Conservation (phyloP, 176 grass and related monocot genomes). For the Metroxylon sagu region DNA sequence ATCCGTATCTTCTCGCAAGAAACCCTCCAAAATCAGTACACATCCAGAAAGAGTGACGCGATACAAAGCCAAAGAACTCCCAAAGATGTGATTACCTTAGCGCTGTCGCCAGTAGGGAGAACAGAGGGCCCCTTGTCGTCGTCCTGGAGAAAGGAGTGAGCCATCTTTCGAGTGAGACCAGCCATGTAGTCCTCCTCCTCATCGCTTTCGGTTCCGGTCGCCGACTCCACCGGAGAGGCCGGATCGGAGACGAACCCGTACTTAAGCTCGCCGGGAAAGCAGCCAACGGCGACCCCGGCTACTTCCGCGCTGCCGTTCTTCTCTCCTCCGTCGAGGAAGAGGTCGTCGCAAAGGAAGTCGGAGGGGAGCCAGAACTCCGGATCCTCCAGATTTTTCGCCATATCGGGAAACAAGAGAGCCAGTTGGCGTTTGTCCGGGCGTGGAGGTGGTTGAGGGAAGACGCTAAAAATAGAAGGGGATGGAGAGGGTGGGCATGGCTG, state of each 20-base stretch:
- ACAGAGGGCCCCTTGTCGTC: conserved; percentile 13
- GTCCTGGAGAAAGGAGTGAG: conserved; percentile 23
- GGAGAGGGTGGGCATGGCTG: no score
- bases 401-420: neutral
- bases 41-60: neutral
- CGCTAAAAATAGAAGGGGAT: no score
- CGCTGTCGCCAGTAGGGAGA: neutral
- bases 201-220: conserved; percentile 8
- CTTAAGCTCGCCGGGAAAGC: neutral
- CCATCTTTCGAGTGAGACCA: conserved; percentile 26
- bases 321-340: neutral
- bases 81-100: conserved; percentile 6
- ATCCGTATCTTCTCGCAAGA: conserved; percentile 6
- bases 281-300: neutral
- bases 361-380: conserved; percentile 5
- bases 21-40: no score
- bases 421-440: no score
- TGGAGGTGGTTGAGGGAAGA: no score
- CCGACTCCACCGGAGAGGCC: conserved; percentile 20
- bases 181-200: conserved; percentile 16
- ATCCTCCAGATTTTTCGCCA: conserved; percentile 3
- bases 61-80: neutral
- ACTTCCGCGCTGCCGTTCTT: neutral
- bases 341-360: conserved; percentile 12
- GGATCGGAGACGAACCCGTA: conserved; percentile 7